Percentiles rank a stretch among this genome's conserved stretches.
Evolutionary conservation across 371 early-diverging fungal species (phyloP).

Genomic region (Mucor racemosus): DNA sequence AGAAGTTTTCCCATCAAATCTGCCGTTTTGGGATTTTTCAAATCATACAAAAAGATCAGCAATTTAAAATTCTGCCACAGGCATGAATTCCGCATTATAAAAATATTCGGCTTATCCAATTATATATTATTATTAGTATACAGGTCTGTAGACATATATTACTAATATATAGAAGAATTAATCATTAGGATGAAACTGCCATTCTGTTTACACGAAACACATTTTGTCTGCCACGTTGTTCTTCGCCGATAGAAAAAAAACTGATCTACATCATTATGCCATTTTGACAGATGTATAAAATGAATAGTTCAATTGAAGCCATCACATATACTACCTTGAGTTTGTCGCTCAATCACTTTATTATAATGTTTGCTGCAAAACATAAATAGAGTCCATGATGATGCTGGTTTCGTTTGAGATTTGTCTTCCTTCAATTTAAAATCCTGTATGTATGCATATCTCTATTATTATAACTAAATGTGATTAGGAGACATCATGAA

Average conservation of each 20-base stretch:
- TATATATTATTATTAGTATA: too few species aligned
- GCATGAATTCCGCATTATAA: background rate
- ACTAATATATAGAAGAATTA: too few species aligned
- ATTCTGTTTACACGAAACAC: too few species aligned
- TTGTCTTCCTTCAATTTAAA: background rate
- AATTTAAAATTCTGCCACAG: background rate
- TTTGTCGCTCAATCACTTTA: background rate
- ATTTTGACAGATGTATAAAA: too few species aligned
- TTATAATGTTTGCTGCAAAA: background rate
- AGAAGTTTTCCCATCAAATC: background rate
- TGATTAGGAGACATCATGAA: background rate
- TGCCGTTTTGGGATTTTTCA: background rate
- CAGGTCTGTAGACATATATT: too few species aligned
- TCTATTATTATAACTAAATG: conserved; percentile 1
- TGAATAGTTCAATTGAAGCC: too few species aligned
- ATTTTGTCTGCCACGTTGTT: too few species aligned
- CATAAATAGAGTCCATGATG: background rate
- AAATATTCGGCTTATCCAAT: background rate
- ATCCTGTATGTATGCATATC: background rate
- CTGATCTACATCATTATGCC: too few species aligned
- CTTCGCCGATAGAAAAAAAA: too few species aligned
- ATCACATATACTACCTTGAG: too few species aligned
- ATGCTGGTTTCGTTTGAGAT: background rate
- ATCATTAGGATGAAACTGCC: too few species aligned
- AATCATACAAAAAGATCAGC: background rate